phyloP scores from a whole-genome alignment of 164 flowering plant species.

The Santalum album region DNA sequence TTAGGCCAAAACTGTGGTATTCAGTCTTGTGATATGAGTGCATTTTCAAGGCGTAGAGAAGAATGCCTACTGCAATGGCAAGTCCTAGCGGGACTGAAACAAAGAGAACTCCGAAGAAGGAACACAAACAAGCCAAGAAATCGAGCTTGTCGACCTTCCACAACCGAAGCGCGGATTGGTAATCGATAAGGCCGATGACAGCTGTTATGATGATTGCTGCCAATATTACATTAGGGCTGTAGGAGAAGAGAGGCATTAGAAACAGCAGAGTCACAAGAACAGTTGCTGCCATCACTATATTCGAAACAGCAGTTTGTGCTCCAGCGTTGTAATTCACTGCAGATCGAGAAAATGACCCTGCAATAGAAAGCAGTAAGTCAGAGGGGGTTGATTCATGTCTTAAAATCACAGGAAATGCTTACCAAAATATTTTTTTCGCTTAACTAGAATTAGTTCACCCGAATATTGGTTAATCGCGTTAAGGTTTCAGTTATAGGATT shows the following conservation, averaged over 20 bases:
- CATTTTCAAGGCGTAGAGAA: not conserved
- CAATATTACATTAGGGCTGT: slow-evolving; percentile 57
- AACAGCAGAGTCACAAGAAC: slow-evolving; percentile 61
- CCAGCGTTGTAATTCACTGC: slow-evolving; percentile 76
- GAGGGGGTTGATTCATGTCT: no score
- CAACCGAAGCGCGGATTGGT: slow-evolving; percentile 30
- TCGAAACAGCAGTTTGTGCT: slow-evolving; percentile 56
- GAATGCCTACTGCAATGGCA: slow-evolving; percentile 58
- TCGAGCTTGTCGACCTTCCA: slow-evolving; percentile 77
- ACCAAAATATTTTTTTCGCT: no score
- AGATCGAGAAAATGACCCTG: slow-evolving; percentile 75
- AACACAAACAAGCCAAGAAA: slow-evolving; percentile 49
- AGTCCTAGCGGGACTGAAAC: slow-evolving; percentile 63
- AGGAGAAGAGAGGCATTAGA: slow-evolving; percentile 62
- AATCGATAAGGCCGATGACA: slow-evolving; percentile 61
- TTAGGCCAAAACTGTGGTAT: not conserved
- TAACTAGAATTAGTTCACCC: no score
- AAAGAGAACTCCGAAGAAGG: slow-evolving; percentile 71
- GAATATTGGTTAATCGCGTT: no score
- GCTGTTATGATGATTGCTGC: slow-evolving; percentile 67
- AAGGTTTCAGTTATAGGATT: no score
- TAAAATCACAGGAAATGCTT: no score
- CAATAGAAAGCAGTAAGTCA: not conserved
- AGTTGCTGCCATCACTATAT: slow-evolving; percentile 51
- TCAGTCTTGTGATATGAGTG: no score